phyloP scores from a whole-genome alignment of 1,284 basidiomycete genomes.

The Sparassis latifolia region DNA sequence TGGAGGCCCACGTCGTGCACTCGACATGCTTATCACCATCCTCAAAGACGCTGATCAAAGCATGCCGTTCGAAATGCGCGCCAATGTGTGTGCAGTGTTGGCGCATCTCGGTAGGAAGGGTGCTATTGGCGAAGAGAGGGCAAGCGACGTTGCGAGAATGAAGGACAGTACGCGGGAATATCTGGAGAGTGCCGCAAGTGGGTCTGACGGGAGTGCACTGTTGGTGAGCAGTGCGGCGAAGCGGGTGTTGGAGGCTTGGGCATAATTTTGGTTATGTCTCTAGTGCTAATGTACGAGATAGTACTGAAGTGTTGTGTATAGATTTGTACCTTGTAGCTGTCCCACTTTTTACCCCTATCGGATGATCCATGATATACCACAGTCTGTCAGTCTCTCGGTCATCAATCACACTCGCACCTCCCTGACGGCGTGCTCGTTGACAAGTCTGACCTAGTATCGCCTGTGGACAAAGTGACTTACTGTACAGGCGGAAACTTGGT shows the following conservation, averaged over 20 bases:
- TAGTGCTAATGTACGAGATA: neutral
- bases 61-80: slow-evolving; percentile 63
- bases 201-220: slow-evolving; percentile 12
- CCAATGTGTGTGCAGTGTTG: slow-evolving; percentile 67
- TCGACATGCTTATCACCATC: slow-evolving; percentile 60
- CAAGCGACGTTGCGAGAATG: slow-evolving; percentile 37
- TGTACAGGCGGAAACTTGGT: no score
- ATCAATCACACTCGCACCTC: no score
- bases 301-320: neutral
- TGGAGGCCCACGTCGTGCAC: slow-evolving; percentile 40
- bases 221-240: slow-evolving; percentile 19
- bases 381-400: no score
- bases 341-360: neutral
- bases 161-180: slow-evolving; percentile 44
- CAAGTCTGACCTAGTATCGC: no score
- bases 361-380: no score
- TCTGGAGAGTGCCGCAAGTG: slow-evolving; percentile 33
- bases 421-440: no score
- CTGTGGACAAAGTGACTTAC: no score
- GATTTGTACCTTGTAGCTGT: neutral
- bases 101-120: slow-evolving; percentile 52
- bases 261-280: slow-evolving; percentile 2
- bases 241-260: slow-evolving; percentile 25
- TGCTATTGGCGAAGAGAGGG: slow-evolving; percentile 29
- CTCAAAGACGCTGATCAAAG: slow-evolving; percentile 42